Percentiles rank a stretch among this genome's conserved stretches.
phyloP scores from a whole-genome alignment of 2,329 filamentous ascomycete genomes.

The Fusarium subglutinans region DNA sequence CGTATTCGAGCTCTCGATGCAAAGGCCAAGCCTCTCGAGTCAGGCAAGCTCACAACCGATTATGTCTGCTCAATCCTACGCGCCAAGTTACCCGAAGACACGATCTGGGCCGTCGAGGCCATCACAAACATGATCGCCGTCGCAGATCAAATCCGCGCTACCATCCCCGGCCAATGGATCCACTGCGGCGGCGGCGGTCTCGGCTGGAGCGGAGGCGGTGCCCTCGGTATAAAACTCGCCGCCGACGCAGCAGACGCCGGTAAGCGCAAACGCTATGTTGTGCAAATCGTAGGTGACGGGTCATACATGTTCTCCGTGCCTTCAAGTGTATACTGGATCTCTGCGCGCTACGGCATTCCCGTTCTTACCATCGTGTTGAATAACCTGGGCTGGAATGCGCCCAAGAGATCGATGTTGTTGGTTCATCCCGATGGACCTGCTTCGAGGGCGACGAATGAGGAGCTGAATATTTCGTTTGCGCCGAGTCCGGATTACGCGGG shows the following conservation, averaged over 20 bases:
- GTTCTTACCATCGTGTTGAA: constrained; percentile 16
- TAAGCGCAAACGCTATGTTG: not conserved
- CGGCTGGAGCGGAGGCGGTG: constrained; percentile 16
- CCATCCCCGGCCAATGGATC: constrained; percentile 8
- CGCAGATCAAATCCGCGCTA: constrained; percentile 5
- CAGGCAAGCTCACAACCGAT: not conserved
- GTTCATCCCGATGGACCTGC: constrained; percentile 10
- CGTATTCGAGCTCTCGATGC: not conserved
- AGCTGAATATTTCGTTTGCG: constrained; percentile 13
- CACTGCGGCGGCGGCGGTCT: constrained; percentile 16
- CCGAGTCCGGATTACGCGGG: constrained; percentile 10
- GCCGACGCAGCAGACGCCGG: not conserved
- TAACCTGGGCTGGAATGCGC: constrained; percentile 19
- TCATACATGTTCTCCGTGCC: constrained; percentile 23
- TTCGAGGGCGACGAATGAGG: not conserved
- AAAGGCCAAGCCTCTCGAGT: not conserved
- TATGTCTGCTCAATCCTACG: not conserved
- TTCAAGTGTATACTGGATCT: constrained; percentile 26
- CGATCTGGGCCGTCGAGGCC: constrained; percentile 3
- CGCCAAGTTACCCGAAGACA: not conserved
- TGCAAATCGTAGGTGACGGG: constrained; percentile 15
- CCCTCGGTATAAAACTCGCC: constrained; percentile 2
- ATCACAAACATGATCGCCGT: constrained; percentile 5
- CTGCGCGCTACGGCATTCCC: not conserved
- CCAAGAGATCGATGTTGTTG: not conserved